phyloP scores from a whole-genome alignment of 2,329 filamentous ascomycete species.

The Hypoxylon sp. region DNA sequence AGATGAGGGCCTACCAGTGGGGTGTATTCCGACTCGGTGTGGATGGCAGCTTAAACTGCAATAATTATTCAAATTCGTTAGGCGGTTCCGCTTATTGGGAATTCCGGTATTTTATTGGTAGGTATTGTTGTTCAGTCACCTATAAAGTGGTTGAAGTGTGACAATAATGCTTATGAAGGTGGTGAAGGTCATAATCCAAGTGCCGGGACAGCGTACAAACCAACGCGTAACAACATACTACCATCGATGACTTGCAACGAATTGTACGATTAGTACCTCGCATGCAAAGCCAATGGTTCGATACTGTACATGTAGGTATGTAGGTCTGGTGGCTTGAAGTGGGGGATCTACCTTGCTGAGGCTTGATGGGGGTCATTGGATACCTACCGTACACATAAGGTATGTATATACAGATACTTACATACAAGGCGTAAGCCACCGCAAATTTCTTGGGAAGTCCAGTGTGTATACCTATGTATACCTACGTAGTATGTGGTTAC shows the following conservation, averaged over 20 bases:
- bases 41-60: conserved; percentile 37
- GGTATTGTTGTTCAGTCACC: conserved; percentile 11
- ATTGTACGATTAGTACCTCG: conserved; percentile 7
- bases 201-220: conserved; percentile 11
- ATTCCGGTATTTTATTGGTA: conserved; percentile 14
- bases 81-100: conserved; percentile 26
- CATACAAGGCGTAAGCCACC: conserved; percentile 11
- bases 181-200: conserved; percentile 3
- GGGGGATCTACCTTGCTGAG: conserved; percentile 29
- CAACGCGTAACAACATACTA: conserved; percentile 3
- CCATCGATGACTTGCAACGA: neutral
- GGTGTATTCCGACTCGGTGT: conserved; percentile 48
- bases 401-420: neutral
- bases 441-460: conserved; percentile 13
- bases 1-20: conserved; percentile 46
- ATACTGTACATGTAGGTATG: no score
- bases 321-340: conserved; percentile 25
- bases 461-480: no score
- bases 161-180: conserved; percentile 11
- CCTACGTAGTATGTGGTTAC: neutral
- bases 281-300: neutral
- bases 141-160: conserved; percentile 14
- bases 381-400: no score
- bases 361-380: conserved; percentile 26
- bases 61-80: conserved; percentile 33